Evolutionary conservation across 352 stramenopile genomes (phyloP), one percentile per base, ranked within the genome.

Genomic region (Phytophthora chlamydospora): DNA sequence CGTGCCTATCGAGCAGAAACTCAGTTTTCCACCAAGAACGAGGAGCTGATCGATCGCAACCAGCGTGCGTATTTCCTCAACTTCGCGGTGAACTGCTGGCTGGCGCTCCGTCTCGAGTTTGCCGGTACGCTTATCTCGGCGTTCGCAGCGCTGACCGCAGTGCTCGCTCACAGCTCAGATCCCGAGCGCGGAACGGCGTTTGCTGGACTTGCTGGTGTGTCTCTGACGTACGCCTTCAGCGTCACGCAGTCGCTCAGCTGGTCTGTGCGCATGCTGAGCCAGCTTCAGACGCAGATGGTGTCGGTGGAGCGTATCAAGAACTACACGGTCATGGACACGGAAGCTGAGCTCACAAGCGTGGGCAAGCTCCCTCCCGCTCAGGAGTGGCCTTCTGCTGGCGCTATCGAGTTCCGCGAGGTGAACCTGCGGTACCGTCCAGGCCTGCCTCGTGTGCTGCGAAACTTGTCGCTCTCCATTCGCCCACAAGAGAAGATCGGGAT

Each of bases 311-410:
- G 85, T 54, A 85, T 94, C 38, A 75, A 88, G 59, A 83, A 75
- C 24, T 93, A 89, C 73, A 80, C 72, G 2, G 62, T 80, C 34
- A 85, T 91, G 70, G 61, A 72, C 21, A 80, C 47, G 6, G 82
- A 91, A 42, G 78, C 78, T 45, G 96, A 92, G 16, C 80, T 99
- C 14, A 77, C 83, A 0, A 98, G 90, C 43, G 96, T 98, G 3
- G 83, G 93, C 54, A 80, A 83, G 16, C 77, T 78, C 21, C 46
- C 87, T 82, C 64, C 73, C 24, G 56, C 47, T 44, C 46, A 68
- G 11, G 74, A 83, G 27, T 98, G 95, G 96, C 95, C 95, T 2
- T 60, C 66, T 2, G 54, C 84, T 2, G 96, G 96, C 27, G 57
- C 62, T 13, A 78, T 99, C 29, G 60, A 78, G 43, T 98, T 98